These are phyloP conservation scores for Euphorbia corollata DNA, from an alignment of 441 rosid genomes.

Conservation along the genomic window DNA sequence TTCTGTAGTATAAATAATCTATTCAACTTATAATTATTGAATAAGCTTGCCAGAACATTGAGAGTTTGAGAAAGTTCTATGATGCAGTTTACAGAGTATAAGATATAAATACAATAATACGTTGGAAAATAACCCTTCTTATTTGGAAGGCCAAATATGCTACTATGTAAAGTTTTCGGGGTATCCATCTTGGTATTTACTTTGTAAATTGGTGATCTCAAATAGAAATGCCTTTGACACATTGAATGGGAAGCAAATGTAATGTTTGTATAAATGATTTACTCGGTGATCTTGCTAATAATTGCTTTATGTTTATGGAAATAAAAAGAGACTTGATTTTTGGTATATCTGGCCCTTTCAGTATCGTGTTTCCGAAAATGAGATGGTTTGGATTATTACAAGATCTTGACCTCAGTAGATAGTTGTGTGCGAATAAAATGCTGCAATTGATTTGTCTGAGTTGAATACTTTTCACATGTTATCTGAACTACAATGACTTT, in stretches of 20 bases:
- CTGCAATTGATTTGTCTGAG: neutral
- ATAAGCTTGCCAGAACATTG: neutral
- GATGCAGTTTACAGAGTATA: neutral
- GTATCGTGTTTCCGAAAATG: neutral
- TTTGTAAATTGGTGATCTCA: neutral
- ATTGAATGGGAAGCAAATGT: neutral
- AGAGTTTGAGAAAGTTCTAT: neutral
- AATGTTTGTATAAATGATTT: neutral
- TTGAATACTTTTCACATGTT: neutral
- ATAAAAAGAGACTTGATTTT: neutral
- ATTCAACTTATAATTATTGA: constrained; percentile 3
- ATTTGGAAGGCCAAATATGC: neutral
- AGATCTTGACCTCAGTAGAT: neutral
- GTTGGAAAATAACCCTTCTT: neutral
- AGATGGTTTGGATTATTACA: constrained; percentile 2
- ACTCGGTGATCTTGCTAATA: constrained; percentile 1
- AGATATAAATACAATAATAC: too few relatives aligned
- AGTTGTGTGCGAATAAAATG: neutral
- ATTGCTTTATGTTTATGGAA: neutral
- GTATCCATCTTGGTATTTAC: neutral
- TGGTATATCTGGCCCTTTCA: neutral
- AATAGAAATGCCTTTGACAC: neutral
- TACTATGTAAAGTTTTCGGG: neutral
- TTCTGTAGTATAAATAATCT: neutral
- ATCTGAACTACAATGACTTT: neutral